Percentiles rank a stretch among this genome's conserved stretches.
Conservation (phyloP, 371 early-diverging fungal genomes). For the Haplosporangium sp. region DNA sequence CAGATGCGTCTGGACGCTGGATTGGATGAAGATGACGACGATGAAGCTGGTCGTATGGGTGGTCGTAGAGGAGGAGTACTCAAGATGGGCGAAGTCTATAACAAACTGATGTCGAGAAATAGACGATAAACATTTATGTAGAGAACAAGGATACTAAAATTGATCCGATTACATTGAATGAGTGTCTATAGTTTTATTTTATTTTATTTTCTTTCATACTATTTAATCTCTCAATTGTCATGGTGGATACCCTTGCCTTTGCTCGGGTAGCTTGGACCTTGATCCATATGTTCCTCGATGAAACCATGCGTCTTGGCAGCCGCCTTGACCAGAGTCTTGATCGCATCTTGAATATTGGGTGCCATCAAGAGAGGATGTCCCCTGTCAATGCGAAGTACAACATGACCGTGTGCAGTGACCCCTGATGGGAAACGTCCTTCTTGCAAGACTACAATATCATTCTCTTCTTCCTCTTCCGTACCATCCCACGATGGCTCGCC, state of each 20-base stretch:
- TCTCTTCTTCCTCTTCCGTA: background rate
- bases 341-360: constrained; percentile 35
- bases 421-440: constrained; percentile 12
- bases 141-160: background rate
- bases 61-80: constrained; percentile 34
- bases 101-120: constrained; percentile 54
- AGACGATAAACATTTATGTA: constrained; percentile 28
- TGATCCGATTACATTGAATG: background rate
- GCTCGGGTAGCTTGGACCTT: background rate
- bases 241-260: constrained; percentile 34
- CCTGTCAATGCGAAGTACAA: constrained; percentile 25
- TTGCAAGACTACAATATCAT: constrained; percentile 24
- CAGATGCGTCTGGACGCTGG: constrained; percentile 60
- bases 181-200: too few relatives aligned
- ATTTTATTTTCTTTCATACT: background rate
- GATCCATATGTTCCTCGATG: background rate
- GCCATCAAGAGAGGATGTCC: constrained; percentile 39
- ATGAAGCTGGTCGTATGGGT: constrained; percentile 41
- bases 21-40: constrained; percentile 53
- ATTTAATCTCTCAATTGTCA: background rate
- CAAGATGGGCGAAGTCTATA: constrained; percentile 54
- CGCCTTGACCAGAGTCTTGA: constrained; percentile 25
- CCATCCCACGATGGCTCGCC: constrained; percentile 14
- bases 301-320: constrained; percentile 43
- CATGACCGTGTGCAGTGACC: constrained; percentile 17